Evolutionary conservation across 73 alveolate genomes (phyloP).

Genomic region (Uronychia binucleata): DNA sequence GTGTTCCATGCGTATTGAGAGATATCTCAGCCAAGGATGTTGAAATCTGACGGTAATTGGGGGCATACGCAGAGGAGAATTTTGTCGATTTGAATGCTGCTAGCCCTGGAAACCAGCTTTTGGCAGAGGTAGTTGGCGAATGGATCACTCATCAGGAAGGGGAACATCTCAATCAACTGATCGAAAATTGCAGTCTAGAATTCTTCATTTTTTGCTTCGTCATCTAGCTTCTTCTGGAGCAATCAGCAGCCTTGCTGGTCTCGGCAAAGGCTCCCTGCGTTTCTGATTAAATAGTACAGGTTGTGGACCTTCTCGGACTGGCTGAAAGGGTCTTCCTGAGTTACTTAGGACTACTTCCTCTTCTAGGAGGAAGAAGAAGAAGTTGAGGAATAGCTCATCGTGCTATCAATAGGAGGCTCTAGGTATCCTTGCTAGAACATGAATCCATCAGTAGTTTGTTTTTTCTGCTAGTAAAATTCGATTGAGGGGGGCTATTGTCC

Average conservation of each 20-base stretch:
- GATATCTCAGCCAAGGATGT: conserved; percentile 63
- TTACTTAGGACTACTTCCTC: too few relatives aligned
- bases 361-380: too few relatives aligned
- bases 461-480: too few relatives aligned
- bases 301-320: too few relatives aligned
- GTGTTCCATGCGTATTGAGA: conserved; percentile 83
- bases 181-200: conserved; percentile 6
- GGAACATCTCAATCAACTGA: conserved; percentile 1
- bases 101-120: conserved; percentile 56
- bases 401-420: too few relatives aligned
- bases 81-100: background rate
- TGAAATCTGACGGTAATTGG: too few relatives aligned
- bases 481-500: too few relatives aligned
- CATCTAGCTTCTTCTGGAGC: conserved; percentile 73
- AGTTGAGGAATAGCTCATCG: too few relatives aligned
- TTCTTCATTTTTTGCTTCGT: conserved; percentile 25
- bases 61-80: background rate
- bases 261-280: background rate
- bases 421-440: too few relatives aligned
- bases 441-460: too few relatives aligned
- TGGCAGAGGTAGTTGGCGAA: conserved; percentile 89
- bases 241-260: conserved; percentile 88
- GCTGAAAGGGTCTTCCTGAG: too few relatives aligned
- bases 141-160: conserved; percentile 68
- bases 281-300: too few relatives aligned